Evolutionary conservation across 768 basidiomycete genomes (phyloP).

Genomic region (Tricholoma furcatifolium): DNA sequence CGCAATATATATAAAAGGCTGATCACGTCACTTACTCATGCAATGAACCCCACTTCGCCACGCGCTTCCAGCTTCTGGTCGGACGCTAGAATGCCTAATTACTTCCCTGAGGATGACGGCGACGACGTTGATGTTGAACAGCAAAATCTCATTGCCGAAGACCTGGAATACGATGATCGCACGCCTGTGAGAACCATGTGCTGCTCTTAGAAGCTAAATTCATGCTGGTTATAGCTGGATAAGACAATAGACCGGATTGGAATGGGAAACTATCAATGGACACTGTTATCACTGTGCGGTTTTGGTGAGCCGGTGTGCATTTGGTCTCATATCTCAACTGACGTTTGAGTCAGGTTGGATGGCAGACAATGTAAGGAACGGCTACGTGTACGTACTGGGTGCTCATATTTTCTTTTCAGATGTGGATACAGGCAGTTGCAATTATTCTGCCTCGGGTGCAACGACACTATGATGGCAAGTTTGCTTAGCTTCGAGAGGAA

Average conservation of each 20-base stretch:
- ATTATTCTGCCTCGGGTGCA: slow-evolving; percentile 97
- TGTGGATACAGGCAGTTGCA: slow-evolving; percentile 92
- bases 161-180: slow-evolving; percentile 36
- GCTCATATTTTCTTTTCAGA: slow-evolving; percentile 48
- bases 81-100: slow-evolving; percentile 32
- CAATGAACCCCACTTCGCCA: slow-evolving; percentile 42
- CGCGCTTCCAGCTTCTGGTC: slow-evolving; percentile 53
- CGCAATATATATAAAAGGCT: slow-evolving; percentile 12
- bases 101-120: slow-evolving; percentile 38
- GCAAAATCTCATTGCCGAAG: slow-evolving; percentile 25
- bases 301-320: slow-evolving; percentile 57
- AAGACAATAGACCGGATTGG: slow-evolving; percentile 89
- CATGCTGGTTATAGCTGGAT: slow-evolving; percentile 47
- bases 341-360: slow-evolving; percentile 66
- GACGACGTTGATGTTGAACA: slow-evolving; percentile 33
- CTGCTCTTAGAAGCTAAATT: neutral
- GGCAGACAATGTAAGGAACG: slow-evolving; percentile 77
- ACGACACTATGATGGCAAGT: slow-evolving; percentile 74
- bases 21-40: slow-evolving; percentile 23
- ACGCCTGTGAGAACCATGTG: slow-evolving; percentile 33
- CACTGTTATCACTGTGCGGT: slow-evolving; percentile 78
- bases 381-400: neutral
- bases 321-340: neutral
- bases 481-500: neutral
- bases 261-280: slow-evolving; percentile 91